Base-by-base conservation (phyloP, 306 rosid genomes). In the Sophora flavescens region DNA sequence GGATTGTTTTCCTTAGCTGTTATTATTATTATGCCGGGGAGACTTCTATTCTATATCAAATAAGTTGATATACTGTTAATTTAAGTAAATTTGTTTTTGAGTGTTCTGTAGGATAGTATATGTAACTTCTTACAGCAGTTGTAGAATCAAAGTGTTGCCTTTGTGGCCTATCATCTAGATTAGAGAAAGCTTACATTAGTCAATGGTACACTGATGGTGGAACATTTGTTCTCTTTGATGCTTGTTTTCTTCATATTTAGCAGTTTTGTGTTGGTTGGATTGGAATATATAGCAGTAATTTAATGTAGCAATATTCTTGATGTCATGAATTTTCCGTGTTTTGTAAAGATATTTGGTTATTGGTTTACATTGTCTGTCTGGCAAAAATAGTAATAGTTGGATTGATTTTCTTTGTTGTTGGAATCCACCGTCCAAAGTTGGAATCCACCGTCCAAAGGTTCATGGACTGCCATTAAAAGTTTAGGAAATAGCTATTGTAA, bases 1-100 rank as follows among this genome's bases (percentile, higher is more conserved):
- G 58, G 13, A 56, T 53, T 78, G 57, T 60, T 83, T 82, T 73
- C 47, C 45, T 16, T 44, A 14, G 65, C 53, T 50, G 60, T 61
- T 22, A 38, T 65, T 50, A 38, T 50, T 72, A 12, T 59, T 68
- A 42, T 78, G 68, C 52, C 57, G 18, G 54, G 74, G 32, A 63
- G 33, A 45, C 70, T 22, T 65, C 59, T 16, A n/a, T 54, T 32
- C 74, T 36, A 12, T 44, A 60, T 78, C 60, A 28, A 66, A 44
- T 45, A 18, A 68, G 44, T 74, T 61, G 5, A 39, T 51, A 39
- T 57, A 50, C 65, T 48, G 8, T 54, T 15, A 72, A 78, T 54
- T 72, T 58, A 17, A 58, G 22, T 22, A 0, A 0, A 22, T 22
- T 50, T 59, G 64, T 67, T 70, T 62, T n/a, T 32, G 2, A 17